These are phyloP conservation scores for Priceomyces carsonii DNA, from an alignment of 805 yeast species.

Conservation along the genomic window DNA sequence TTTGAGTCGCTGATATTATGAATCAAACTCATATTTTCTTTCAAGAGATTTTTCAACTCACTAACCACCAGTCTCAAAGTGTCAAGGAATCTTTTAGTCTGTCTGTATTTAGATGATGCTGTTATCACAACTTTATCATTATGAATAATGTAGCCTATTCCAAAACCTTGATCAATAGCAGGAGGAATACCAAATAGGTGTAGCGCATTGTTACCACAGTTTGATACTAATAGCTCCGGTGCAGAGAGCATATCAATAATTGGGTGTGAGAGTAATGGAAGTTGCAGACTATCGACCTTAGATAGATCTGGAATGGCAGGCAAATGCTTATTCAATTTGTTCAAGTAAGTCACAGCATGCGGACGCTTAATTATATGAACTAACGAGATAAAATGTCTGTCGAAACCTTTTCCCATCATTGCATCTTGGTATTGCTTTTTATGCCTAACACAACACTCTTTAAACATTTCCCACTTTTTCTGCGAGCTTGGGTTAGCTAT, in stretches of 20 bases:
- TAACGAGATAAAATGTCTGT: conserved; percentile 68
- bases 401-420: conserved; percentile 66
- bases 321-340: conserved; percentile 33
- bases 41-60: conserved; percentile 56
- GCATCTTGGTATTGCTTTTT: conserved; percentile 49
- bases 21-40: conserved; percentile 34
- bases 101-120: conserved; percentile 85
- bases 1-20: conserved; percentile 32
- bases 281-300: conserved; percentile 8
- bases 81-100: conserved; percentile 73
- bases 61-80: conserved; percentile 63
- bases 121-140: conserved; percentile 76
- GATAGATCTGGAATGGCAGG: conserved; percentile 28
- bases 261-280: conserved; percentile 37
- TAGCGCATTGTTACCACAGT: conserved; percentile 90
- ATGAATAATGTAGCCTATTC: conserved; percentile 89
- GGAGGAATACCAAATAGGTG: conserved; percentile 92
- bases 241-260: conserved; percentile 31
- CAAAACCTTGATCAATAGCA: conserved; percentile 85
- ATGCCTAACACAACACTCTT: conserved; percentile 54
- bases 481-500: conserved; percentile 52
- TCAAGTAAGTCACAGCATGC: conserved; percentile 34
- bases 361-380: conserved; percentile 55
- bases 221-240: conserved; percentile 58
- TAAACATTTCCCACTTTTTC: conserved; percentile 52